Base-by-base conservation (phyloP, 140 eudicot genomes). In the Erigeron philadelphicus region DNA sequence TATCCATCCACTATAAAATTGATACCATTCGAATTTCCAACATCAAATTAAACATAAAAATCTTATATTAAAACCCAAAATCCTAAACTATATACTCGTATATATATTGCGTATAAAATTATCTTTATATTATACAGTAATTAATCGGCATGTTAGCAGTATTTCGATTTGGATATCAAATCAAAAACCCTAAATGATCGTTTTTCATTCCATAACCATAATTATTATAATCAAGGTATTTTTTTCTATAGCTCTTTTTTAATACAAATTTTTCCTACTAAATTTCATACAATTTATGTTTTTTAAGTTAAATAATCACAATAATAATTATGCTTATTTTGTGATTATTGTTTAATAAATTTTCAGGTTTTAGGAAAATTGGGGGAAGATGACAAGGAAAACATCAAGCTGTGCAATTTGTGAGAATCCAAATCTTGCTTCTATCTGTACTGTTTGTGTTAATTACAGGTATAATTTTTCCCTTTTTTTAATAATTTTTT, bases 391-490 rank as follows among this genome's bases (percentile, higher is more conserved):
- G 83, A 79, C 78, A 44, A 80, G 85, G 64, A 89, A 82, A 69
- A 54, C 80, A 21, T 75, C 75, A 38, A 73, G 65, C 60, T 89
- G 96, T 79, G 88, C 81, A 40, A 49, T 89, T 31, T 89, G 96
- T 63, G 96, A 89, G 65, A 89, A 82, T 72, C 65, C 86, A 3
- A 89, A 84, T 77, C 90, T 86, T 48, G 85, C 96, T 66, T 89
- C 96, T 11, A 79, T 89, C 25, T 89, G 96, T 57, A 21, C 86
- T 12, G 55, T 48, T 73, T 89, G 96, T 75, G 96, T 89, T 42
- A 89, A 86, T 84, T 86, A 82, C 78, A 84, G 96, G 96, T 89
- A 45, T 61, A 43, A 9, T 3, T 11, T n/a, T 8, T 19, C 8
- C 23, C 2, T 16, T 35, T 19, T 5, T 50, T 67, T 49, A 16